Evolutionary conservation across 768 basidiomycete species (phyloP).

Genomic region (Pisolithus microcarpus): DNA sequence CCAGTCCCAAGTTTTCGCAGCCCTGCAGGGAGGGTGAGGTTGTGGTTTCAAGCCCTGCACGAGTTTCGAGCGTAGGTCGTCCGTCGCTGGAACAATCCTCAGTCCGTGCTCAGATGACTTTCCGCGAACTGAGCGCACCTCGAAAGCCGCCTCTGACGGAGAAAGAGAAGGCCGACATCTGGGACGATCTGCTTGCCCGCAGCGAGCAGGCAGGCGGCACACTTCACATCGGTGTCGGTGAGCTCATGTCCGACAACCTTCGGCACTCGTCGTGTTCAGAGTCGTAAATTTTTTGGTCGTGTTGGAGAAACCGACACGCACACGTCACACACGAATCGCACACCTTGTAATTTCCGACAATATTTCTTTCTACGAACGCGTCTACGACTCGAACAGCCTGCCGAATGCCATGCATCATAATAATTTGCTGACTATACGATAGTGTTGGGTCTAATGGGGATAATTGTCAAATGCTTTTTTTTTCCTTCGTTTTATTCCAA

Average conservation of each 20-base stretch:
- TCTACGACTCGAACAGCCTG: not conserved
- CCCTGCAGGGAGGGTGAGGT: not conserved
- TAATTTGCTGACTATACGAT: slow-evolving; percentile 4
- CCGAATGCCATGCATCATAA: slow-evolving; percentile 2
- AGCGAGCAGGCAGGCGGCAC: slow-evolving; percentile 72
- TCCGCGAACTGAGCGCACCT: slow-evolving; percentile 39
- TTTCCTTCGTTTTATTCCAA: not conserved
- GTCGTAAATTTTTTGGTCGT: not conserved
- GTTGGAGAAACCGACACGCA: not conserved
- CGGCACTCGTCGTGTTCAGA: slow-evolving; percentile 31
- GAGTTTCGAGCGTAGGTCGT: not conserved
- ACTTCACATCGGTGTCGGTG: slow-evolving; percentile 44
- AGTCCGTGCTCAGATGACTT: slow-evolving; percentile 33
- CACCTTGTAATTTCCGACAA: not conserved
- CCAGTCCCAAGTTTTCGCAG: slow-evolving; percentile 2
- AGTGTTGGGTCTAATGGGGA: slow-evolving; percentile 2
- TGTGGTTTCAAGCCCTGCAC: not conserved
- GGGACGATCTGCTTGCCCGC: slow-evolving; percentile 60
- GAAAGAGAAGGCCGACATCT: slow-evolving; percentile 63
- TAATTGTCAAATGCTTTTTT: slow-evolving; percentile 3
- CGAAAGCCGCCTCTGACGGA: slow-evolving; percentile 44
- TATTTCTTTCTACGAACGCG: not conserved
- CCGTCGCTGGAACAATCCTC: slow-evolving; percentile 7
- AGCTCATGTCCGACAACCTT: slow-evolving; percentile 38
- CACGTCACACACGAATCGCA: not conserved